A percentile compares a stretch with the other conserved stretches of the same genome.
These are phyloP conservation scores for Amesomyces nigricolor DNA, from an alignment of 2,329 filamentous ascomycete species.

Conservation along the genomic window DNA sequence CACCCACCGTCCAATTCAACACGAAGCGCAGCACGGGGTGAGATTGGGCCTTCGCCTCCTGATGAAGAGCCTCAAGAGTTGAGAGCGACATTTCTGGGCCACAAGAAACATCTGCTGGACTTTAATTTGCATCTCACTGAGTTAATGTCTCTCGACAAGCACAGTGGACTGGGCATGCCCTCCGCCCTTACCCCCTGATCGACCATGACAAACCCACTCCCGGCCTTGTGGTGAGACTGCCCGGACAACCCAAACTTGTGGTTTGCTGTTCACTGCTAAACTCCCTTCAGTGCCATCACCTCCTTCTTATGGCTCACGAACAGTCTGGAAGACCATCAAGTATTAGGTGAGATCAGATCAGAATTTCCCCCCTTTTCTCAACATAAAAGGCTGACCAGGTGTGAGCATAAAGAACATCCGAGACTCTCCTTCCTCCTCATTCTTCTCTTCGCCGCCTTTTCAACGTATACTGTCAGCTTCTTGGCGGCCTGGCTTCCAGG, in stretches of 20 bases:
- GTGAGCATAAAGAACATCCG: constrained; percentile 38
- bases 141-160: constrained; percentile 2
- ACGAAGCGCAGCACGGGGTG: too few relatives aligned
- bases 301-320: constrained; percentile 46
- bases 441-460: constrained; percentile 40
- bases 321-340: constrained; percentile 43
- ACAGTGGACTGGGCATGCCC: constrained; percentile 1
- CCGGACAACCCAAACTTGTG: background rate
- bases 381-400: background rate
- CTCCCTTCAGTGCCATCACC: constrained; percentile 36
- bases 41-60: too few relatives aligned
- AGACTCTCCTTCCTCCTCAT: constrained; percentile 44
- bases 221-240: constrained; percentile 33
- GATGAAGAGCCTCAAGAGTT: too few relatives aligned
- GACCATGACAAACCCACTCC: constrained; percentile 28
- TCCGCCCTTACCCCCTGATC: background rate
- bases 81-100: too few relatives aligned
- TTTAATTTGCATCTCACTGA: background rate
- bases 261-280: background rate
- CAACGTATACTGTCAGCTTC: constrained; percentile 39
- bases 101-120: too few relatives aligned
- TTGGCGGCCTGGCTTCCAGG: constrained; percentile 43
- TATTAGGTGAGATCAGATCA: constrained; percentile 37
- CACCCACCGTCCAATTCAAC: background rate
- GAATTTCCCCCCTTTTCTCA: background rate